Evolutionary conservation across 306 rosid genomes (phyloP).

Genomic region (Rosa lucieae): DNA sequence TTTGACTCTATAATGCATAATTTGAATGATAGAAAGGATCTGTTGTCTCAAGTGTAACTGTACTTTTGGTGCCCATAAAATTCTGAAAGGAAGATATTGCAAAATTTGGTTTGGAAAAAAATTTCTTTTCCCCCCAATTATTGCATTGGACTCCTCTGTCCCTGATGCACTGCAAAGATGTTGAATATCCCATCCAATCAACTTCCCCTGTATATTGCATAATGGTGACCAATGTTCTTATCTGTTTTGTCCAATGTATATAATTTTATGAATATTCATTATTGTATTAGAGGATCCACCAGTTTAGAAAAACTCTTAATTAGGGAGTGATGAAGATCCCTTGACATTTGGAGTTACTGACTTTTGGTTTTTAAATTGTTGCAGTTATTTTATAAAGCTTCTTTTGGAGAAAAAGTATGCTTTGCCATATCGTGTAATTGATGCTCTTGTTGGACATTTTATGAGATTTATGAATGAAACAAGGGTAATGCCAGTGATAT

Average conservation of each 20-base stretch:
- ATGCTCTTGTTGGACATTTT: constrained; percentile 76
- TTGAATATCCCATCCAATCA: background rate
- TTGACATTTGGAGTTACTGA: constrained; percentile 15
- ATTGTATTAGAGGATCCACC: background rate
- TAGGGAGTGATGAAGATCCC: background rate
- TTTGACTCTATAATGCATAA: background rate
- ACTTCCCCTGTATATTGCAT: background rate
- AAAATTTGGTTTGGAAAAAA: background rate
- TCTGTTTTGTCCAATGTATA: background rate
- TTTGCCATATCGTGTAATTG: constrained; percentile 83
- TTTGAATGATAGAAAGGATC: background rate
- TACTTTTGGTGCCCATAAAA: background rate
- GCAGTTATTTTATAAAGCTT: constrained; percentile 94
- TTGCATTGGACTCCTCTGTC: background rate
- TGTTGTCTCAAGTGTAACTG: background rate
- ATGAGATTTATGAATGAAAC: constrained; percentile 67
- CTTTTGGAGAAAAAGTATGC: constrained; percentile 93
- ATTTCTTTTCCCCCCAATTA: background rate
- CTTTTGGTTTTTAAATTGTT: constrained; percentile 27
- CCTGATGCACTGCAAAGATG: background rate
- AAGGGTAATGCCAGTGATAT: constrained; percentile 89
- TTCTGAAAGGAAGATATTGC: background rate
- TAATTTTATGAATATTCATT: background rate
- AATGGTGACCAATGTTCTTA: background rate
- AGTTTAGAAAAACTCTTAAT: background rate